A percentile compares a stretch with the other conserved stretches of the same genome.
Conservation (phyloP, 1,139 yeast genomes). For the Taphrina wiesneri region DNA sequence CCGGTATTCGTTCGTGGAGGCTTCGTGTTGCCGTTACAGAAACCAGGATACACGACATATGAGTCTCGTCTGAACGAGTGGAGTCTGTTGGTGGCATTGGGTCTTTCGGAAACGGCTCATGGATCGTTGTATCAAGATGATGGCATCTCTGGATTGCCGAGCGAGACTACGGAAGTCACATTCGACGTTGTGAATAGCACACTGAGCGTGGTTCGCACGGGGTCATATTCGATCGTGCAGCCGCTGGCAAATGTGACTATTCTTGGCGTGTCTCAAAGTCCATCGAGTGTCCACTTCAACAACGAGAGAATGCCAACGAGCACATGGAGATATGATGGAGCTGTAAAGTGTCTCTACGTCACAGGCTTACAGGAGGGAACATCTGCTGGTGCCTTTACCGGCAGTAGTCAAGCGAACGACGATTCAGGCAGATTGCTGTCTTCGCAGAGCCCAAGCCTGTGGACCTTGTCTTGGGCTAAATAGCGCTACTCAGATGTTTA, state of each 20-base stretch:
- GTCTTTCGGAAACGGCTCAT: slow-evolving; percentile 53
- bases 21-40: slow-evolving; percentile 57
- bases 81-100: slow-evolving; percentile 55
- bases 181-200: slow-evolving; percentile 41
- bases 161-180: slow-evolving; percentile 48
- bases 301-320: slow-evolving; percentile 20
- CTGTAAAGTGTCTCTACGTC: neutral
- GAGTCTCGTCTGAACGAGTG: slow-evolving; percentile 47
- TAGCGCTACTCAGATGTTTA: no score
- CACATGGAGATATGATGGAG: neutral
- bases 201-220: slow-evolving; percentile 41
- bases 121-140: slow-evolving; percentile 77
- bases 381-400: neutral
- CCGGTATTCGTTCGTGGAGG: slow-evolving; percentile 81
- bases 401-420: neutral
- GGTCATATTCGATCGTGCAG: slow-evolving; percentile 42
- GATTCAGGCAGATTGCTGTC: no score
- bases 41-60: slow-evolving; percentile 46
- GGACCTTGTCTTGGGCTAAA: neutral
- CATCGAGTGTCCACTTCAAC: slow-evolving; percentile 42
- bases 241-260: slow-evolving; percentile 45
- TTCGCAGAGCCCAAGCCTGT: neutral
- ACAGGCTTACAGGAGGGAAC: neutral
- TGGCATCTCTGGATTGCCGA: slow-evolving; percentile 61
- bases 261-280: slow-evolving; percentile 43